Percentiles rank a stretch among this genome's conserved stretches.
These are phyloP conservation scores for Eutreptiella sp. DNA, from an alignment of 208 protist species.

Conservation along the genomic window DNA sequence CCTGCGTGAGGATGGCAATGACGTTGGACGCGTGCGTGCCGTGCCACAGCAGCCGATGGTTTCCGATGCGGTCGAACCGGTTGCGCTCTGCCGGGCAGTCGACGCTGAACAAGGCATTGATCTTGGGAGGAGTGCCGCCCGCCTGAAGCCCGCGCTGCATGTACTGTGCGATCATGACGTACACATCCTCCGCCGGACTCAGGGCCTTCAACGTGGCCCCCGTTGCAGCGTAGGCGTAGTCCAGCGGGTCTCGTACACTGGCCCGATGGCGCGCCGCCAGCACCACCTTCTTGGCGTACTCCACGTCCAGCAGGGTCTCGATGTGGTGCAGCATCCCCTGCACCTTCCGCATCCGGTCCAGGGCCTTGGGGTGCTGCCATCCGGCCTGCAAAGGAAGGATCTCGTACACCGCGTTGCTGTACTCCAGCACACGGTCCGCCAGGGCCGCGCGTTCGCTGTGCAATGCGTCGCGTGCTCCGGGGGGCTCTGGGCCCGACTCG, in stretches of 20 bases:
- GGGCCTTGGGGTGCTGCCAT: too few relatives aligned
- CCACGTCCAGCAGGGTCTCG: conserved; percentile 6
- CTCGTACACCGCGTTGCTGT: too few relatives aligned
- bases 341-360: background rate
- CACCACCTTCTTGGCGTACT: conserved; percentile 3
- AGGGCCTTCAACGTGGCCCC: background rate
- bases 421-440: too few relatives aligned
- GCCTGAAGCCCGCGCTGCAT: conserved; percentile 21
- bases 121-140: background rate
- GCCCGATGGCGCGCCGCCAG: background rate
- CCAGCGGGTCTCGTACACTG: conserved; percentile 11
- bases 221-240: conserved; percentile 26
- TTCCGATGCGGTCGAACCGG: background rate
- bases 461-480: too few relatives aligned
- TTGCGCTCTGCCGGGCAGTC: background rate
- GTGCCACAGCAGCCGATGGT: conserved; percentile 34
- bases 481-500: background rate
- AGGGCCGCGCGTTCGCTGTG: too few relatives aligned
- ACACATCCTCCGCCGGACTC: background rate
- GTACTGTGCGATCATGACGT: conserved; percentile 8
- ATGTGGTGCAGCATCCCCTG: background rate
- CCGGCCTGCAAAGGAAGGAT: too few relatives aligned
- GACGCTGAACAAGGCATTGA: conserved; percentile 37
- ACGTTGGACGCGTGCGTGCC: conserved; percentile 36
- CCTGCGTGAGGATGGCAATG: conserved; percentile 33